Base-by-base conservation (phyloP, 2,329 filamentous ascomycete species). In the Exophiala xenobiotica region DNA sequence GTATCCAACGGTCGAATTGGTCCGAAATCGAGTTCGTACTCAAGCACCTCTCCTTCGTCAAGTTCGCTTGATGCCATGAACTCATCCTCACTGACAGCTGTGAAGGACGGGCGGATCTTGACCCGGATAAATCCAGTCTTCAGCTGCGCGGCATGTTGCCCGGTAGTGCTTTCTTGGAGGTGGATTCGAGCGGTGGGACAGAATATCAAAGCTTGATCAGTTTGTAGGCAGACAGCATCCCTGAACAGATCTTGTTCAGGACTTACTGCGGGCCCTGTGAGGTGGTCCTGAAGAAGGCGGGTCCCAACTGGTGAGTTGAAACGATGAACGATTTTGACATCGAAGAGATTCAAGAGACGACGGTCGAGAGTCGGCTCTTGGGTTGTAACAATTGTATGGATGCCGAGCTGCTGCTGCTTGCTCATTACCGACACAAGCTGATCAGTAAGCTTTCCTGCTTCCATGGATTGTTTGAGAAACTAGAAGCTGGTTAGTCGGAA, bases 291-390 rank as follows among this genome's bases (percentile, higher is more conserved):
- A 5, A 81, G 67, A 0, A 72, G 71, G 0, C 63, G 62, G 22
- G 82, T 75, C 86, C 85, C 88, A 1, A 76, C 75, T 0, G 85
- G 85, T 0, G 79, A 84, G 0, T 75, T 82, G 65, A 91, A 91
- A 0, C 84, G 77, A 62, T 91, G 87, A 0, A 90, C 81, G 12
- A 90, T 75, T 0, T 82, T 86, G n/a, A 87, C 70, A 1, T 81
- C 83, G 65, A 84, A 90, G 0, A 92, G 72, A 46, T 89, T 86
- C 0, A 92, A 74, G 0, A 93, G 75, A 12, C 77, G 75, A 0
- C 82, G 80, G 0, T 83, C 85, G 3, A 91, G 76, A 0, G 85
- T 88, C 0, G 87, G 88, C 61, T 92, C 88, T 63, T 93, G 87
- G 0, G 87, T 92, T 0, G 86, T 83, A 24, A 92, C 83, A 35